Percentiles rank a stretch among this genome's conserved stretches.
These are phyloP conservation scores for Cercospora janseana DNA, from an alignment of 2,329 filamentous ascomycete genomes.

Conservation along the genomic window DNA sequence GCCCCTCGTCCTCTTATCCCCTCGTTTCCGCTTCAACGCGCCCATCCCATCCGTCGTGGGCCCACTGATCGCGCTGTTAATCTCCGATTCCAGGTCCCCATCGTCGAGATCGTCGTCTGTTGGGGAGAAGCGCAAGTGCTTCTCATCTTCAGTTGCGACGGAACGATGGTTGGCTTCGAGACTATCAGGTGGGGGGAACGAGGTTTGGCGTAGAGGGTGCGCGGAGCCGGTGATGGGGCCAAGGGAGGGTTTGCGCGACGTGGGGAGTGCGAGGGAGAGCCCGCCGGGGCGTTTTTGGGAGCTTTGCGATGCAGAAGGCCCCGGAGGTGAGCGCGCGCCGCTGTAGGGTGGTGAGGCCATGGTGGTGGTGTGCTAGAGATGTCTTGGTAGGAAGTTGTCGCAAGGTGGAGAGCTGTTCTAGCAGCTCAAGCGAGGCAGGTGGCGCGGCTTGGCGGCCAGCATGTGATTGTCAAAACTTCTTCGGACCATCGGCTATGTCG, in stretches of 20 bases:
- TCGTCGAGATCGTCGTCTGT: conserved; percentile 34
- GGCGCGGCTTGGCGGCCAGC: conserved; percentile 3
- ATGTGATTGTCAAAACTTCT: conserved; percentile 3
- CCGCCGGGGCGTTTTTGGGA: conserved; percentile 61
- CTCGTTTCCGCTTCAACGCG: conserved; percentile 32
- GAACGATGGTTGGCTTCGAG: conserved; percentile 51
- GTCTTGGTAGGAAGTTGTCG: conserved; percentile 8
- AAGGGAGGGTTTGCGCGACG: conserved; percentile 71
- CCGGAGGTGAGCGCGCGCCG: conserved; percentile 30
- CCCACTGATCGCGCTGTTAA: conserved; percentile 34
- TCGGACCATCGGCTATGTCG: too few relatives aligned
- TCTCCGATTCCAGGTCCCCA: conserved; percentile 37
- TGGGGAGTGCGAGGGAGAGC: conserved; percentile 53
- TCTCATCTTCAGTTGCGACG: conserved; percentile 24
- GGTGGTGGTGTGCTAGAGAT: neutral
- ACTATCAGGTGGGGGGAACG: conserved; percentile 63
- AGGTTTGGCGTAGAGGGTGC: conserved; percentile 76
- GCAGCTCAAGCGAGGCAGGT: neutral
- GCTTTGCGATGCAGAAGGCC: conserved; percentile 26
- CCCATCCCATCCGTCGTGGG: conserved; percentile 47
- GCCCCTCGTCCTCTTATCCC: conserved; percentile 30
- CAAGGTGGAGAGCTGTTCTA: neutral
- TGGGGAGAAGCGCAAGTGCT: conserved; percentile 30
- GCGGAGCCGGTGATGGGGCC: conserved; percentile 53
- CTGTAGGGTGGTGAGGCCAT: conserved; percentile 30